Evolutionary conservation across 495 filamentous ascomycete genomes (phyloP), one percentile per base, ranked within the genome.

Genomic region (Aspergillus bertholletiae): DNA sequence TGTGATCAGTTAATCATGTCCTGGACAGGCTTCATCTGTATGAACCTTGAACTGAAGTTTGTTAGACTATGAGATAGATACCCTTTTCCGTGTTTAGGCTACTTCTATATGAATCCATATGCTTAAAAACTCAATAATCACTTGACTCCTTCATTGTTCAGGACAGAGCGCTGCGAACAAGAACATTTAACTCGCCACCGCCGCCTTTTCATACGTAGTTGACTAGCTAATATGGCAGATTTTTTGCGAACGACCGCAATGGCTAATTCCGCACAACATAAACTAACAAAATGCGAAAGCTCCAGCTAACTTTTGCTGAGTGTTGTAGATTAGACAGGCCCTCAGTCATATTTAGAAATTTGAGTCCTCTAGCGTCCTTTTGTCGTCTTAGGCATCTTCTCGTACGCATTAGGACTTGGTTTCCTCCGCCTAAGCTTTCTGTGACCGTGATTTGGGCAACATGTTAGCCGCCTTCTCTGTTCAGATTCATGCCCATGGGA

Each of bases 321-420:
- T n/a, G n/a, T n/a, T n/a, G n/a, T n/a, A n/a, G n/a, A n/a, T n/a
- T n/a, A n/a, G n/a, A n/a, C n/a, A n/a, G n/a, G n/a, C n/a, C n/a
- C n/a, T n/a, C n/a, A n/a, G n/a, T n/a, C n/a, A n/a, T n/a, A n/a
- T n/a, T n/a, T n/a, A n/a, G n/a, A n/a, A n/a, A n/a, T n/a, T n/a
- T n/a, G n/a, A n/a, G n/a, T n/a, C n/a, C n/a, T n/a, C n/a, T n/a
- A n/a, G n/a, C 43, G 37, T 34, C 27, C 46, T 53, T 68, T 69
- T 24, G 54, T 64, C 22, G 61, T 46, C 63, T 86, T 89, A 2
- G 93, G 92, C 79, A 90, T 85, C 71, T 88, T 92, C 74, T 97
- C 94, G 70, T 98, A 97, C 0, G 93, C 94, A 74, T 98, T 98
- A 46, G 90, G 90, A 61, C 88, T 93, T 4, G 85, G 82, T 50